Percentiles rank a stretch among this genome's conserved stretches.
phyloP scores from a whole-genome alignment of 225 moss, liverwort and hornwort species.

The Straminergon stramineum region DNA sequence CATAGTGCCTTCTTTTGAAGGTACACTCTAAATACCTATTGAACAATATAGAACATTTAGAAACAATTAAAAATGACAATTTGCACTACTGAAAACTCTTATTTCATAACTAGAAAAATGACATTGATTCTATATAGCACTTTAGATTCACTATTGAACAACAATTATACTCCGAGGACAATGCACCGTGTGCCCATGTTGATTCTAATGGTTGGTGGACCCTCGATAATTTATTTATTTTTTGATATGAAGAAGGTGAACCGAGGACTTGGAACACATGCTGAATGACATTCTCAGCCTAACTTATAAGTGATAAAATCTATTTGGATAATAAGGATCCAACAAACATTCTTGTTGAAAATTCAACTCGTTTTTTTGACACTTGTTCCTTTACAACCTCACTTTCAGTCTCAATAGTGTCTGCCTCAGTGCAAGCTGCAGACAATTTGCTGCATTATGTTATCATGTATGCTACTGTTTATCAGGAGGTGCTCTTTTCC shows the following conservation, averaged over 20 bases:
- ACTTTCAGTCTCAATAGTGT: not conserved
- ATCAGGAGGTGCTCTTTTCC: too few species aligned
- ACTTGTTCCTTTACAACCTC: not conserved
- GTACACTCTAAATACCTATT: not conserved
- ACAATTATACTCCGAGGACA: not conserved
- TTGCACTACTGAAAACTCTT: not conserved
- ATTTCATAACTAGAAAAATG: not conserved
- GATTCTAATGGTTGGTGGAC: not conserved
- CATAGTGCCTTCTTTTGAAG: not conserved
- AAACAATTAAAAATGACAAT: not conserved
- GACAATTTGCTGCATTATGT: not conserved
- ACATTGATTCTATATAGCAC: not conserved
- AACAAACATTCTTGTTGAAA: not conserved
- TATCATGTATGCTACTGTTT: not conserved
- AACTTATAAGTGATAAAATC: not conserved
- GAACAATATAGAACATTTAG: not conserved
- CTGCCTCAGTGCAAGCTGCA: not conserved
- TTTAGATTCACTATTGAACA: not conserved
- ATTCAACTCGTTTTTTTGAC: not conserved
- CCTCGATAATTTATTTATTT: not conserved
- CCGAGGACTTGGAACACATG: not conserved
- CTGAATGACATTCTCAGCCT: not conserved
- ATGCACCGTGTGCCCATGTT: accelerated
- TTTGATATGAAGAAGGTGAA: not conserved
- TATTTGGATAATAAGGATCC: not conserved